Evolutionary conservation across 805 yeast genomes (phyloP).

Genomic region (Teunomyces funiuensis): DNA sequence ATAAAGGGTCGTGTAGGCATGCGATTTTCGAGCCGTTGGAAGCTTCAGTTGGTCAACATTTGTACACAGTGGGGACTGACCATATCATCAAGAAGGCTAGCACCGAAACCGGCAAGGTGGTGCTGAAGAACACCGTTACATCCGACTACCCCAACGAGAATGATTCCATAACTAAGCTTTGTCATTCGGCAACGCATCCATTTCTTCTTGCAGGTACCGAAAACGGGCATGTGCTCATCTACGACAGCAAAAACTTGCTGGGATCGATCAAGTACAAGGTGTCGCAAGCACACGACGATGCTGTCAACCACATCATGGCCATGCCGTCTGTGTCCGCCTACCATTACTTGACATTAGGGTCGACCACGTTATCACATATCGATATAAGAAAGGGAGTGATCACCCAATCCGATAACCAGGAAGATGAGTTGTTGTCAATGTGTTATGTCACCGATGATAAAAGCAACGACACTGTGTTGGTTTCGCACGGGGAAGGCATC

Average conservation of each 20-base stretch:
- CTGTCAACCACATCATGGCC: constrained; percentile 71
- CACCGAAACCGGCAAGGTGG: constrained; percentile 72
- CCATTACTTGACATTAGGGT: constrained; percentile 77
- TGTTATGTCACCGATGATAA: constrained; percentile 56
- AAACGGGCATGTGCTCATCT: constrained; percentile 61
- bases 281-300: constrained; percentile 66
- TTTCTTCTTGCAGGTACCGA: constrained; percentile 66
- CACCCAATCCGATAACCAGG: constrained; percentile 81
- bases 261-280: constrained; percentile 46
- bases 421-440: constrained; percentile 83
- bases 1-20: constrained; percentile 83
- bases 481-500: constrained; percentile 91
- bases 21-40: constrained; percentile 59
- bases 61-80: constrained; percentile 80
- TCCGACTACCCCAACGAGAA: constrained; percentile 18
- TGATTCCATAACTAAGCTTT: constrained; percentile 43
- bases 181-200: constrained; percentile 46
- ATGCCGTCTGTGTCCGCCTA: constrained; percentile 72
- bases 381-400: constrained; percentile 74
- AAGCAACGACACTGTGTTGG: constrained; percentile 64
- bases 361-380: constrained; percentile 74
- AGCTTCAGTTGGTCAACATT: constrained; percentile 43
- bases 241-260: constrained; percentile 57
- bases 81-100: constrained; percentile 72
- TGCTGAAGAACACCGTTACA: constrained; percentile 45